phyloP scores from a whole-genome alignment of 169 alveolate genomes.

The Plasmodium vivax region DNA sequence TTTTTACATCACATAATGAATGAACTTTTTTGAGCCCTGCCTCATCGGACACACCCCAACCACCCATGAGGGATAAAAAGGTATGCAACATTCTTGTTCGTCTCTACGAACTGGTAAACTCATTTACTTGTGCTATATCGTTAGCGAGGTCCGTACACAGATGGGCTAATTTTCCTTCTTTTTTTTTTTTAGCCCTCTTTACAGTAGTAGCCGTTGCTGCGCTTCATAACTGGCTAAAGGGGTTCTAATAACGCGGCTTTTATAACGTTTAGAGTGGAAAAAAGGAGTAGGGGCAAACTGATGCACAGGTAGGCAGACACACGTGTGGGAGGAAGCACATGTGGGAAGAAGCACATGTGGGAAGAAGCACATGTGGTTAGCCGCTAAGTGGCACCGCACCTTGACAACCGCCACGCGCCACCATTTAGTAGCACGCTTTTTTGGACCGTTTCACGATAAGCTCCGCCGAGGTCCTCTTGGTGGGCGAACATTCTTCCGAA shows the following conservation, averaged over 20 bases:
- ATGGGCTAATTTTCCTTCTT: background rate
- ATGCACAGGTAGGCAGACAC: background rate
- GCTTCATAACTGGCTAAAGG: background rate
- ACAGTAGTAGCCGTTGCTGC: background rate
- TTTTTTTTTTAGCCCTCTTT: background rate
- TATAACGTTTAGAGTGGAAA: background rate
- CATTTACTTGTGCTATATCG: background rate
- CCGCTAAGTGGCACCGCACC: background rate
- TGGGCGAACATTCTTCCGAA: background rate
- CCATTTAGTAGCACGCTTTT: background rate
- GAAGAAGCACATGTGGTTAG: background rate
- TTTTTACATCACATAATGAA: background rate
- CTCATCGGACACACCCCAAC: background rate
- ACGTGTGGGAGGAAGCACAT: background rate
- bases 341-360: background rate
- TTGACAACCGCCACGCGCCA: slow-evolving; percentile 3
- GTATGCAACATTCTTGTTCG: background rate
- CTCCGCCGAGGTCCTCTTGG: slow-evolving; percentile 24
- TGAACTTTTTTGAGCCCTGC: background rate
- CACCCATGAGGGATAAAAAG: background rate
- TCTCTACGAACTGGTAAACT: background rate
- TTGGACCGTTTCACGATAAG: slow-evolving; percentile 39
- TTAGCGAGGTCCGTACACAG: background rate
- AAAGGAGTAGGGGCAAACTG: background rate
- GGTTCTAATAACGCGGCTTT: background rate